A percentile compares a stretch with the other conserved stretches of the same genome.
These are phyloP conservation scores for Candida glucosophila DNA, from an alignment of 1,139 yeast genomes.

Conservation along the genomic window DNA sequence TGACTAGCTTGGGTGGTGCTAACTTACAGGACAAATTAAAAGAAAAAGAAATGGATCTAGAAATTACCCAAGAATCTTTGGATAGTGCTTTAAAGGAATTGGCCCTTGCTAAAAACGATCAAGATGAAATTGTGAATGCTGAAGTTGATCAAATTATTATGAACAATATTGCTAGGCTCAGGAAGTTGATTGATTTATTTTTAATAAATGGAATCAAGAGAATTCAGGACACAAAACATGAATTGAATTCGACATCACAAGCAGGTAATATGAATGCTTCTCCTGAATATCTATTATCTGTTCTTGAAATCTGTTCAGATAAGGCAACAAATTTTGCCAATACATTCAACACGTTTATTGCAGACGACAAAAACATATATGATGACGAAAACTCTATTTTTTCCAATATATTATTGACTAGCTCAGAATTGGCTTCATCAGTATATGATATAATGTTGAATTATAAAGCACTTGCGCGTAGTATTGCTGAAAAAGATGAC, in stretches of 20 bases:
- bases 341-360: slow-evolving; percentile 67
- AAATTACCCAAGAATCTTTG: slow-evolving; percentile 71
- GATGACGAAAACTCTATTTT: slow-evolving; percentile 55
- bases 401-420: slow-evolving; percentile 50
- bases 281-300: slow-evolving; percentile 61
- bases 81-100: slow-evolving; percentile 62
- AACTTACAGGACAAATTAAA: slow-evolving; percentile 40
- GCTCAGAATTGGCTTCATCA: slow-evolving; percentile 59
- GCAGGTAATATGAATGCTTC: slow-evolving; percentile 78
- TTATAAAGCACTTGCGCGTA: slow-evolving; percentile 60
- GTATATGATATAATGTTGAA: slow-evolving; percentile 60
- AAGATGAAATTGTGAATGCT: slow-evolving; percentile 47
- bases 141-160: slow-evolving; percentile 49
- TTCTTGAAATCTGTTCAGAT: slow-evolving; percentile 64
- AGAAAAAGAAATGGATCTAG: slow-evolving; percentile 73
- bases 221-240: slow-evolving; percentile 66
- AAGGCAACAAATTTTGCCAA: slow-evolving; percentile 77
- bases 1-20: slow-evolving; percentile 14
- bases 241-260: slow-evolving; percentile 70
- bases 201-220: slow-evolving; percentile 62
- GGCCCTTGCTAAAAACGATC: slow-evolving; percentile 47
- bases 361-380: slow-evolving; percentile 56
- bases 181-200: slow-evolving; percentile 62
- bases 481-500: slow-evolving; percentile 45
- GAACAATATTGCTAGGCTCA: slow-evolving; percentile 43